A percentile compares a stretch with the other conserved stretches of the same genome.
Conservation (phyloP, 2,329 filamentous ascomycete species). For the Diaporthe longicolla region DNA sequence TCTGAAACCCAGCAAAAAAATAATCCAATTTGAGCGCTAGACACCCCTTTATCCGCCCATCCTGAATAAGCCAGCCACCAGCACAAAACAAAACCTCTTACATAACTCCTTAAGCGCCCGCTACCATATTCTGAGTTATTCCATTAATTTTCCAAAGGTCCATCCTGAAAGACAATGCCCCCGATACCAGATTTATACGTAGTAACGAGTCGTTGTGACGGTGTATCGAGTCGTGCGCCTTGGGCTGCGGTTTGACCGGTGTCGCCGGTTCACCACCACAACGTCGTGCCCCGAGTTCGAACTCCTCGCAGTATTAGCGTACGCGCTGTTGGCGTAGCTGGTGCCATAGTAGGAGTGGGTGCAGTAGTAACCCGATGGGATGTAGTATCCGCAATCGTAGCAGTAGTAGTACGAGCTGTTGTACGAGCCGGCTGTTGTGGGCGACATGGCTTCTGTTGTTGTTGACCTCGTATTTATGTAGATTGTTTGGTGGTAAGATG, state of each 20-base stretch:
- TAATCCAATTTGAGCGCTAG: not conserved
- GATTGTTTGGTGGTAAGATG: not conserved
- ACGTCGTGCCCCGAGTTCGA: not conserved
- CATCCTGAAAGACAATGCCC: not conserved
- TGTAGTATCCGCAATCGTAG: slow-evolving; percentile 33
- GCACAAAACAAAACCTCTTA: not conserved
- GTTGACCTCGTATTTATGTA: not conserved
- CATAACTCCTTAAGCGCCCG: not conserved
- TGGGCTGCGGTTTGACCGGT: slow-evolving; percentile 12
- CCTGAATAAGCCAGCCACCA: not conserved
- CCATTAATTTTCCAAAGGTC: not conserved
- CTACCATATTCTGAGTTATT: not conserved
- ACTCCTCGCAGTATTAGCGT: not conserved
- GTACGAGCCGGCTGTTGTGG: not conserved
- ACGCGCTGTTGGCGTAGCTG: not conserved
- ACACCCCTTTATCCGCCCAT: not conserved
- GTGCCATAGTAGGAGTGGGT: slow-evolving; percentile 30
- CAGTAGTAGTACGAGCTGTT: slow-evolving; percentile 35
- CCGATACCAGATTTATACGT: not conserved
- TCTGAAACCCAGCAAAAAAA: not conserved
- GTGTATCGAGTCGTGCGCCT: slow-evolving; percentile 33
- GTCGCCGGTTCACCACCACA: slow-evolving; percentile 15
- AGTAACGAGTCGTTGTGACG: slow-evolving; percentile 17
- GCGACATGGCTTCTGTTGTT: slow-evolving; percentile 14
- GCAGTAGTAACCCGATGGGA: slow-evolving; percentile 39